Evolutionary conservation across 2,329 filamentous ascomycete species (phyloP).

Genomic region (Phaeosphaeriaceae sp.): DNA sequence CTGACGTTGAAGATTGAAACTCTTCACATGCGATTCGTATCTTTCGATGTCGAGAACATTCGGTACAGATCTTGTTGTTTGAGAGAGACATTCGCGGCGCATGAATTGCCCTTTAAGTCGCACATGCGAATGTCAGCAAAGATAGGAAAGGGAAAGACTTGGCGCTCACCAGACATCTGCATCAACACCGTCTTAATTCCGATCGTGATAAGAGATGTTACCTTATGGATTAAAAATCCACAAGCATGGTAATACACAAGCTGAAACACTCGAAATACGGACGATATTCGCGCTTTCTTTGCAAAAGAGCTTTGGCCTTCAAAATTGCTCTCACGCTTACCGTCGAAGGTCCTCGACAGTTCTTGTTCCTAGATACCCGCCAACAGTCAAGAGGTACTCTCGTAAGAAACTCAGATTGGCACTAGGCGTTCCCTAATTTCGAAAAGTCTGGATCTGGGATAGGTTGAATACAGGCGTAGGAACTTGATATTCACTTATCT

Average conservation of each 20-base stretch:
- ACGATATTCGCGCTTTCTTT: background rate
- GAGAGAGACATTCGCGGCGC: background rate
- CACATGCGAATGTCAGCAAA: background rate
- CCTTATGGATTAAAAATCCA: background rate
- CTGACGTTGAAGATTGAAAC: background rate
- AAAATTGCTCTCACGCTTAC: background rate
- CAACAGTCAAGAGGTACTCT: too few relatives aligned
- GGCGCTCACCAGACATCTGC: background rate
- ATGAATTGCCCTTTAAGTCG: background rate
- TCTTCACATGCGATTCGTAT: background rate
- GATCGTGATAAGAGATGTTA: background rate
- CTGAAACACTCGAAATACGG: background rate
- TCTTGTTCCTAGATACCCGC: too few relatives aligned
- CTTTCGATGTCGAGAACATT: background rate
- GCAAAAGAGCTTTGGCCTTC: background rate
- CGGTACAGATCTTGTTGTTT: background rate
- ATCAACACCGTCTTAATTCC: background rate
- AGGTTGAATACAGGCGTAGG: background rate
- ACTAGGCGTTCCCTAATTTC: too few relatives aligned
- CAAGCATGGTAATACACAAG: background rate
- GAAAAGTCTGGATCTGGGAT: background rate
- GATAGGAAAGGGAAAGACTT: too few relatives aligned
- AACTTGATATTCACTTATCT: background rate
- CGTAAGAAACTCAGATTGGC: too few relatives aligned
- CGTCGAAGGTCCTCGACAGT: background rate